These are phyloP conservation scores for Grammothele lineata DNA, from an alignment of 768 basidiomycete species.

Conservation along the genomic window DNA sequence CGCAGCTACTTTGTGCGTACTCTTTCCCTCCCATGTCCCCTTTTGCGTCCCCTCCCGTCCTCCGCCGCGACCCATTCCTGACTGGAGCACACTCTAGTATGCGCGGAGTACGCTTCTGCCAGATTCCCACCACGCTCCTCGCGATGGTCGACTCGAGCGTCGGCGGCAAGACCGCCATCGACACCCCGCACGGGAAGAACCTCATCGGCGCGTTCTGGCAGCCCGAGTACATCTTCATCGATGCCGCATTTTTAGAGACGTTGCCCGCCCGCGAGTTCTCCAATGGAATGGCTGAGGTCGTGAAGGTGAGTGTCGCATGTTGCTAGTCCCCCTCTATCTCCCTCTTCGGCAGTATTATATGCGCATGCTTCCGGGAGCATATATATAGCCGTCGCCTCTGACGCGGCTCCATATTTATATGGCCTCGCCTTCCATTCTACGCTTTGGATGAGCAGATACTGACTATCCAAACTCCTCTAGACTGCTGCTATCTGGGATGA, in stretches of 20 bases:
- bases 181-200: constrained; percentile 97
- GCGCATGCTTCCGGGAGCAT: too few relatives aligned
- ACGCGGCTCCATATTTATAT: too few relatives aligned
- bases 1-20: constrained; percentile 89
- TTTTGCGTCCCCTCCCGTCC: too few relatives aligned
- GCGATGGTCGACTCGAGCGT: constrained; percentile 99
- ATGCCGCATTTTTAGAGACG: constrained; percentile 92
- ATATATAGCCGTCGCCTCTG: too few relatives aligned
- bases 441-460: too few relatives aligned
- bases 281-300: constrained; percentile 98
- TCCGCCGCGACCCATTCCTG: constrained; percentile 9
- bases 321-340: too few relatives aligned
- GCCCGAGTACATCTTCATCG: constrained; percentile 95
- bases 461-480: constrained; percentile 36
- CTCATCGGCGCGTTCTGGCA: constrained; percentile 99
- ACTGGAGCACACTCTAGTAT: too few relatives aligned
- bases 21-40: background rate
- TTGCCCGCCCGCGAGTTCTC: constrained; percentile 90
- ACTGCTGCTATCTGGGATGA: constrained; percentile 99
- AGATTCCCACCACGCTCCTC: constrained; percentile 93
- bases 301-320: constrained; percentile 86
- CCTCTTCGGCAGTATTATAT: too few relatives aligned
- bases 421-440: too few relatives aligned
- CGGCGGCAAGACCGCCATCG: constrained; percentile 99
- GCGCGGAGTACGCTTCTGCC: constrained; percentile 93